Conservation (phyloP, 306 rosid species). For the Castanea mollissima region DNA sequence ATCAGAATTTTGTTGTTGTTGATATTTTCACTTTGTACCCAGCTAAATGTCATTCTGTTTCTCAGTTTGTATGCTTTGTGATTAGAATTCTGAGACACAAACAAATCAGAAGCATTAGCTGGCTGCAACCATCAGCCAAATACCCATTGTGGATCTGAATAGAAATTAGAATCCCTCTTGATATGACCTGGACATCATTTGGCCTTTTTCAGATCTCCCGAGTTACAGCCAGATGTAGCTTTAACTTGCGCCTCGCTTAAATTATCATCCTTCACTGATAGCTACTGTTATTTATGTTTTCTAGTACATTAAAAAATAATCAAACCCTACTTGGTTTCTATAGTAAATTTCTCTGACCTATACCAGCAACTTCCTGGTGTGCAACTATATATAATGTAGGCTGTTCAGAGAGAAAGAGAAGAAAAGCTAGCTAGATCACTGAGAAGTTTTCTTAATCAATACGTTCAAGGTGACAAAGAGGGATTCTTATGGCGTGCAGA, state of each 20-base stretch:
- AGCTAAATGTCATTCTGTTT: background rate
- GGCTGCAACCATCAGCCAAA: background rate
- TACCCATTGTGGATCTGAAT: no score
- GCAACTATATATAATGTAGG: slow-evolving; percentile 44
- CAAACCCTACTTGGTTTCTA: background rate
- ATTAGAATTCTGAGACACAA: background rate
- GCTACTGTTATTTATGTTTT: background rate
- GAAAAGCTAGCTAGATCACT: slow-evolving; percentile 72
- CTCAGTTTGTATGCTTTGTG: background rate
- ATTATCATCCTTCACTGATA: background rate
- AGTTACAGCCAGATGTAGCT: background rate
- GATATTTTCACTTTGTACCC: background rate
- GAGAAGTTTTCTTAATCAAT: slow-evolving; percentile 58
- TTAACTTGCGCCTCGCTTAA: background rate
- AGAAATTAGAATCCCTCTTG: background rate
- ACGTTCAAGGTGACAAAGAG: slow-evolving; percentile 67
- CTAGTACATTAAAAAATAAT: background rate
- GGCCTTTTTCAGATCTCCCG: background rate
- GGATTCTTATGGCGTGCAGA: slow-evolving; percentile 72
- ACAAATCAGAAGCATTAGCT: background rate
- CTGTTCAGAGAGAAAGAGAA: slow-evolving; percentile 84
- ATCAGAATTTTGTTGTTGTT: background rate
- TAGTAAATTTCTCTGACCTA: slow-evolving; percentile 6
- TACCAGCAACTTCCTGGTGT: slow-evolving; percentile 38
- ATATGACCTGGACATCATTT: background rate